A percentile compares a stretch with the other conserved stretches of the same genome.
These are phyloP conservation scores for Pythium utonaiense DNA, from an alignment of 352 stramenopile species.

Conservation along the genomic window DNA sequence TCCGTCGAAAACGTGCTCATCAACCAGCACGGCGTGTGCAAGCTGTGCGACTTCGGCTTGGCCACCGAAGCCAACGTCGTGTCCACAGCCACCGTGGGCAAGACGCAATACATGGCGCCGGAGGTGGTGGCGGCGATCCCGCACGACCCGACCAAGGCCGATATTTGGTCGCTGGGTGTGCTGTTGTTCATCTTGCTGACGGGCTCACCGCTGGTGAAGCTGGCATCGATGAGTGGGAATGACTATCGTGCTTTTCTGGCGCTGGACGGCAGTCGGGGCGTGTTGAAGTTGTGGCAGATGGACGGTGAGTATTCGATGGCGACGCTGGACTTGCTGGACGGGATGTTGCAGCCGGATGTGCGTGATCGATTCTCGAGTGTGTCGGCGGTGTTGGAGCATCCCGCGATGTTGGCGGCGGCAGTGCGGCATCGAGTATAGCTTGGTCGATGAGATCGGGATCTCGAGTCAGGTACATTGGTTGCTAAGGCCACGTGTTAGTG, in stretches of 20 bases:
- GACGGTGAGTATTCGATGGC: neutral
- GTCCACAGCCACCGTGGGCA: constrained; percentile 25
- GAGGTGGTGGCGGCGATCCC: constrained; percentile 19
- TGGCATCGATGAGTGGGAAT: constrained; percentile 2
- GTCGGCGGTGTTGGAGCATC: constrained; percentile 16
- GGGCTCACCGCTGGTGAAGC: constrained; percentile 20
- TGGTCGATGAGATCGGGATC: no score
- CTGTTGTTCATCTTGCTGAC: constrained; percentile 20
- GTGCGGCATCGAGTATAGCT: neutral
- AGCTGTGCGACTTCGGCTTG: constrained; percentile 60
- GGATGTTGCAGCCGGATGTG: constrained; percentile 12
- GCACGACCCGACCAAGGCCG: constrained; percentile 16
- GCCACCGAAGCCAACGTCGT: constrained; percentile 25
- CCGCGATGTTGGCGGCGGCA: constrained; percentile 15
- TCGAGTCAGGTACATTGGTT: no score
- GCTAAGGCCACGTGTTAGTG: no score
- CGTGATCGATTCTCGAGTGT: constrained; percentile 3
- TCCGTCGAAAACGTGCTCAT: constrained; percentile 59
- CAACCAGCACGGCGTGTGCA: constrained; percentile 24
- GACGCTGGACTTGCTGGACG: constrained; percentile 13
- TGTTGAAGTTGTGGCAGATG: constrained; percentile 20
- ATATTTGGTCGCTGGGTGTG: constrained; percentile 24
- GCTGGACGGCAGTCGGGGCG: constrained; percentile 5
- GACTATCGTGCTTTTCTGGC: constrained; percentile 6
- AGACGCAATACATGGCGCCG: constrained; percentile 30